Percentiles rank a stretch among this genome's conserved stretches.
phyloP scores from a whole-genome alignment of 352 stramenopile genomes.

The Pythium brachiatum region DNA sequence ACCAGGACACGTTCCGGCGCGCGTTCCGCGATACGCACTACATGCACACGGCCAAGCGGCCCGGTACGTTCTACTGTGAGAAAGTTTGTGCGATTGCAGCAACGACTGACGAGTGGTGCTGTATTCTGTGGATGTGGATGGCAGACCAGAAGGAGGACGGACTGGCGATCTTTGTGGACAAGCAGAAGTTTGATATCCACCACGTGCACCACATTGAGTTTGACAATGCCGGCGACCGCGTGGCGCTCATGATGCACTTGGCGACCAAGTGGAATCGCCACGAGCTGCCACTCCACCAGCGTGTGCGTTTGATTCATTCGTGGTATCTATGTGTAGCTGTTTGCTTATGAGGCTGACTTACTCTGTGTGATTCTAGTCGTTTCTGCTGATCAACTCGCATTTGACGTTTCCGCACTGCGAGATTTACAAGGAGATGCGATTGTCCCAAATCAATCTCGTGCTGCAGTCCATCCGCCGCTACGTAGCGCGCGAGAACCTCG shows the following conservation, averaged over 20 bases:
- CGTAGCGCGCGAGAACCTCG: conserved; percentile 50
- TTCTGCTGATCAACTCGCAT: conserved; percentile 83
- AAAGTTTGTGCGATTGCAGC: background rate
- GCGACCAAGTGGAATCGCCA: conserved; percentile 76
- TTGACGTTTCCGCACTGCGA: conserved; percentile 83
- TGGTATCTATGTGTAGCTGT: background rate
- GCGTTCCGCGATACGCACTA: conserved; percentile 66
- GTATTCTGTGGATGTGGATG: background rate
- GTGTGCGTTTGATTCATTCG: conserved; percentile 26
- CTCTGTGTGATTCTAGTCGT: conserved; percentile 35
- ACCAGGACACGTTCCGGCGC: conserved; percentile 61
- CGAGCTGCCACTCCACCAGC: conserved; percentile 42
- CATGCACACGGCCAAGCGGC: conserved; percentile 72
- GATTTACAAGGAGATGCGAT: conserved; percentile 74
- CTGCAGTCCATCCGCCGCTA: conserved; percentile 70
- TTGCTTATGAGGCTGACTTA: background rate
- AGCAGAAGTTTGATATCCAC: conserved; percentile 75
- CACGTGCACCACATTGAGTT: conserved; percentile 75
- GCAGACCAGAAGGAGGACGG: conserved; percentile 72
- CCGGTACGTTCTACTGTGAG: conserved; percentile 20
- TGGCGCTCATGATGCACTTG: conserved; percentile 81
- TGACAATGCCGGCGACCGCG: conserved; percentile 71
- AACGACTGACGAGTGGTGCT: background rate
- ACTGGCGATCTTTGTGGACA: conserved; percentile 74
- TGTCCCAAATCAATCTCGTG: conserved; percentile 80